A percentile compares a stretch with the other conserved stretches of the same genome.
phyloP scores from a whole-genome alignment of 768 basidiomycete genomes.

The Kwoniella europaea region DNA sequence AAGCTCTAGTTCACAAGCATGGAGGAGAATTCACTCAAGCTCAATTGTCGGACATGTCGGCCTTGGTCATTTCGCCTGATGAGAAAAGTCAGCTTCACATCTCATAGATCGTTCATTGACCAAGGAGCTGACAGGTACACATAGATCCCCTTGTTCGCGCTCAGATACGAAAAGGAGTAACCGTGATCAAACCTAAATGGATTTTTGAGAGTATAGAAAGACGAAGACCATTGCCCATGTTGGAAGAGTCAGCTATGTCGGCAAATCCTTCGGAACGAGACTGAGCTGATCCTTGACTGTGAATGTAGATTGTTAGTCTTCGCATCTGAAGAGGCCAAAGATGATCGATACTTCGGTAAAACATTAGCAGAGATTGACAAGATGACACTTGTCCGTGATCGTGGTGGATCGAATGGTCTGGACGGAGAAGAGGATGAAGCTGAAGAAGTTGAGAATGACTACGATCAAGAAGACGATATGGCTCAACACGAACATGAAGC shows the following conservation, averaged over 20 bases:
- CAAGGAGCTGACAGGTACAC: constrained; percentile 3
- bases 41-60: constrained; percentile 46
- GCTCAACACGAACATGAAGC: constrained; percentile 39
- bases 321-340: constrained; percentile 48
- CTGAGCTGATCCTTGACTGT: too few relatives aligned
- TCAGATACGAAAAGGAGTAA: constrained; percentile 71
- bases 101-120: not conserved
- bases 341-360: constrained; percentile 44
- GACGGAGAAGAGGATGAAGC: constrained; percentile 20
- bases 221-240: constrained; percentile 67
- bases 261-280: too few relatives aligned
- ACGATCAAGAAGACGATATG: constrained; percentile 63
- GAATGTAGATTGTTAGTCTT: constrained; percentile 41
- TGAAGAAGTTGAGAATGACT: constrained; percentile 61
- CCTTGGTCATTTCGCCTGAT: constrained; percentile 69
- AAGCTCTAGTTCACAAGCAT: constrained; percentile 62
- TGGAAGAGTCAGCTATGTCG: constrained; percentile 71
- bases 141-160: constrained; percentile 52
- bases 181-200: constrained; percentile 81
- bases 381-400: constrained; percentile 34
- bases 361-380: constrained; percentile 47
- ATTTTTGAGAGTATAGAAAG: constrained; percentile 74
- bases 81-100: constrained; percentile 66
- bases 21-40: constrained; percentile 58
- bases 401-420: constrained; percentile 25